Evolutionary conservation across 225 moss, liverwort and hornwort species (phyloP).

Genomic region (Ulota crispa): DNA sequence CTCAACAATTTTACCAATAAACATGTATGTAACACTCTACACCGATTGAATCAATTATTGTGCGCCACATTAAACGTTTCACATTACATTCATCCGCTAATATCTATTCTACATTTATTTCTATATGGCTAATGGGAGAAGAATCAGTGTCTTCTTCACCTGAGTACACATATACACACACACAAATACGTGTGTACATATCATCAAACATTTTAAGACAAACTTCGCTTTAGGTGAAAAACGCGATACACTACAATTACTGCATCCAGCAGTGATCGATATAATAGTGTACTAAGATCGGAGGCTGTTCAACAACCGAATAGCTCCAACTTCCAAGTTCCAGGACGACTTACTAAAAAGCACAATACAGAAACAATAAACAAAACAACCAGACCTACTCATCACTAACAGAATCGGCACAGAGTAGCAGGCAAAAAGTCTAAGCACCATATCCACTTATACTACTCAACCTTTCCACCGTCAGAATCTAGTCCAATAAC

Average conservation of each 20-base stretch:
- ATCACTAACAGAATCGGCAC: background rate
- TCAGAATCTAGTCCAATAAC: background rate
- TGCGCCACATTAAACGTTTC: background rate
- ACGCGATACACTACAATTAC: background rate
- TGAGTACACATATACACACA: background rate
- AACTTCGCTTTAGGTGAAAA: background rate
- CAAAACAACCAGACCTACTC: background rate
- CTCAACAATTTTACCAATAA: background rate
- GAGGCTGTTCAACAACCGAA: background rate
- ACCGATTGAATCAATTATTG: background rate
- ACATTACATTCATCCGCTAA: background rate
- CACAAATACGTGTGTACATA: too few relatives aligned
- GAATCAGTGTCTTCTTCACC: background rate
- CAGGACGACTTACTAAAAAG: background rate
- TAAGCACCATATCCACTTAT: background rate
- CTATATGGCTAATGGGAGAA: background rate
- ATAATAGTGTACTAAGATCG: background rate
- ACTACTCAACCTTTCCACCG: background rate
- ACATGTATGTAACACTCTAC: background rate
- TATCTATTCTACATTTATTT: background rate
- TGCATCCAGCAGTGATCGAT: background rate
- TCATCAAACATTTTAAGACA: background rate
- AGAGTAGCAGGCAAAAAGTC: background rate
- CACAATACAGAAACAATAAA: background rate
- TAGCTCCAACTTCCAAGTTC: background rate